Conservation (phyloP, 1,139 yeast genomes). For the Scheffersomyces titani region DNA sequence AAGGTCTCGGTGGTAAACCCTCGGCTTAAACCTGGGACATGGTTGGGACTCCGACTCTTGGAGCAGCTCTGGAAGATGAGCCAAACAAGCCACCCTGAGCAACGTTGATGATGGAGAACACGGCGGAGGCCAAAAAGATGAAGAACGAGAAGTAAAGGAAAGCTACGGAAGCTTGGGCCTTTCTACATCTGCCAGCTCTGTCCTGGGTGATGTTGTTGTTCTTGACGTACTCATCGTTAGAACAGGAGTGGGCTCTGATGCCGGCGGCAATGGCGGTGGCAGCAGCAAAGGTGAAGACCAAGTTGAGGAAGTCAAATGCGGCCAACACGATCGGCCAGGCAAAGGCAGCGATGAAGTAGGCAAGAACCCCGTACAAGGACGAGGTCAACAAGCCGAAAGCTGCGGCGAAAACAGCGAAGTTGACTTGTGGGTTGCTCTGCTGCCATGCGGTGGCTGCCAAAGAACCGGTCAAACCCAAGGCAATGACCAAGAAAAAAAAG, state of each 20-base stretch:
- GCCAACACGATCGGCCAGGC: slow-evolving; percentile 86
- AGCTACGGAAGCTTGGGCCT: slow-evolving; percentile 89
- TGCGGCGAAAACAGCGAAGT: slow-evolving; percentile 83
- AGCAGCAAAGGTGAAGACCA: slow-evolving; percentile 90
- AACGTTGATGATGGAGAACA: slow-evolving; percentile 60
- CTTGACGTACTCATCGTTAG: slow-evolving; percentile 63
- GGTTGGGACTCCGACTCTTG: slow-evolving; percentile 86
- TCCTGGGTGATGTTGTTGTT: slow-evolving; percentile 75
- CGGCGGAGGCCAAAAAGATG: slow-evolving; percentile 67
- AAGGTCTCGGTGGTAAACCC: neutral
- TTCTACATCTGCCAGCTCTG: slow-evolving; percentile 81
- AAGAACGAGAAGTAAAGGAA: slow-evolving; percentile 88
- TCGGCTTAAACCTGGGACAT: slow-evolving; percentile 70
- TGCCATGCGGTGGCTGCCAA: slow-evolving; percentile 66
- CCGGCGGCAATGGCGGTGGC: slow-evolving; percentile 94
- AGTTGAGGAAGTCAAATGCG: slow-evolving; percentile 78
- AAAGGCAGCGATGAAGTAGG: slow-evolving; percentile 73
- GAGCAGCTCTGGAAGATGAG: slow-evolving; percentile 54
- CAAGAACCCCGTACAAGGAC: slow-evolving; percentile 74
- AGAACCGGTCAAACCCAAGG: slow-evolving; percentile 84
- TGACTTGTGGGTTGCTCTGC: slow-evolving; percentile 75
- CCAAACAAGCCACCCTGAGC: slow-evolving; percentile 78
- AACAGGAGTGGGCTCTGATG: slow-evolving; percentile 83
- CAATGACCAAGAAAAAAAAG: slow-evolving; percentile 72
- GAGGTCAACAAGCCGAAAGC: slow-evolving; percentile 84